These are phyloP conservation scores for Amanita phalloides DNA, from an alignment of 768 basidiomycete species.

Conservation along the genomic window DNA sequence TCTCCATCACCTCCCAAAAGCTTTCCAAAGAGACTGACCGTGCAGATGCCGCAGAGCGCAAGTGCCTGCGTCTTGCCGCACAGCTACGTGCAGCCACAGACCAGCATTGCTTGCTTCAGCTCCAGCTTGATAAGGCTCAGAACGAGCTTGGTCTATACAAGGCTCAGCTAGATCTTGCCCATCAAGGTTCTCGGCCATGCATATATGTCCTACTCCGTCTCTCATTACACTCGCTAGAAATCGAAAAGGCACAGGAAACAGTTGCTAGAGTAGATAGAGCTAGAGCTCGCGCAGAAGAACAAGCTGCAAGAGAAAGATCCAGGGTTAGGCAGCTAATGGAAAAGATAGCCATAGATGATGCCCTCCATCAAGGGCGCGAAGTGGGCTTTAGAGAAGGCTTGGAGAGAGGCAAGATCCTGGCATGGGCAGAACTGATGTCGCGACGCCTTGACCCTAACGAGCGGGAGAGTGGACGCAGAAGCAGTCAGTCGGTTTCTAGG, in stretches of 20 bases:
- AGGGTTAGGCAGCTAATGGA: slow-evolving; percentile 34
- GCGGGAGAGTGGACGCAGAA: not conserved
- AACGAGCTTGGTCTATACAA: slow-evolving; percentile 50
- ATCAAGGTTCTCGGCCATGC: slow-evolving; percentile 25
- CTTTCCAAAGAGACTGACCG: slow-evolving; percentile 25
- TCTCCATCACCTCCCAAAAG: slow-evolving; percentile 4
- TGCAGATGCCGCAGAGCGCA: slow-evolving; percentile 26
- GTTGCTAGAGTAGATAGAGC: slow-evolving; percentile 37
- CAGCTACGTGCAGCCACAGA: slow-evolving; percentile 22
- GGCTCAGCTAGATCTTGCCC: slow-evolving; percentile 45
- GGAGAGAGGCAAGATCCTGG: slow-evolving; percentile 17
- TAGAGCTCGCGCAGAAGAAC: slow-evolving; percentile 36
- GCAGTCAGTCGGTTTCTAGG: not conserved
- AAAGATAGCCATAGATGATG: slow-evolving; percentile 34
- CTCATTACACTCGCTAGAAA: slow-evolving; percentile 22
- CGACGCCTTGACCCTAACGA: not conserved
- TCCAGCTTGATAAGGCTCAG: slow-evolving; percentile 19
- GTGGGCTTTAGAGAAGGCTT: slow-evolving; percentile 41
- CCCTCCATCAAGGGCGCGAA: slow-evolving; percentile 43
- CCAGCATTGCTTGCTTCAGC: slow-evolving; percentile 18
- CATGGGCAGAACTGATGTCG: slow-evolving; percentile 1
- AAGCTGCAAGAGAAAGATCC: slow-evolving; percentile 33
- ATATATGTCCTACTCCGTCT: not conserved
- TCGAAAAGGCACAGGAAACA: slow-evolving; percentile 41
- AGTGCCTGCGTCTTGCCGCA: slow-evolving; percentile 19